Evolutionary conservation across 108 stramenopile genomes (phyloP).

Genomic region (Ochromonas danica): DNA sequence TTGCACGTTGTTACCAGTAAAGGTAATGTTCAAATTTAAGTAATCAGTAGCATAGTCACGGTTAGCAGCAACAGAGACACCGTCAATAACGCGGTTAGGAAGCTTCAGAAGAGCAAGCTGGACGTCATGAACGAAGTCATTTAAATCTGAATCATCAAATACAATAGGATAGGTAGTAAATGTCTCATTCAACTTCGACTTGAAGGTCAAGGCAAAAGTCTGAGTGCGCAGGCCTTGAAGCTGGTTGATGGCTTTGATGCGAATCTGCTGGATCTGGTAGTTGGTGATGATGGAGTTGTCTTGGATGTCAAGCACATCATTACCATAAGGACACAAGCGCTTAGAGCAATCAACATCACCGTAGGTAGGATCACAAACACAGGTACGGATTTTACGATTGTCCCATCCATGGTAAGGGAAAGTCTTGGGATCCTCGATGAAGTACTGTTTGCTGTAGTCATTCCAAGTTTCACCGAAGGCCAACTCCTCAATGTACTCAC

Average conservation of each 20-base stretch:
- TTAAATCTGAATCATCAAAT: constrained; percentile 12
- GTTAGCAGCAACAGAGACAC: not conserved
- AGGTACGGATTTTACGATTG: constrained; percentile 43
- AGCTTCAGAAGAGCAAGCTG: constrained; percentile 24
- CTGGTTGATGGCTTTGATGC: not conserved
- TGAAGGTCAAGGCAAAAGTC: constrained; percentile 34
- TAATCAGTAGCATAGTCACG: not conserved
- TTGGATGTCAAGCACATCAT: constrained; percentile 43
- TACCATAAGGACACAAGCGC: constrained; percentile 55
- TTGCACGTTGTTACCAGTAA: constrained; percentile 29
- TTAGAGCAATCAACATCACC: constrained; percentile 52
- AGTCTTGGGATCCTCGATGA: not conserved
- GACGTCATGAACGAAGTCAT: constrained; percentile 29
- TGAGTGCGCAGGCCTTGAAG: not conserved
- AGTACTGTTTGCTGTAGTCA: constrained; percentile 43
- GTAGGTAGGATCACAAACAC: constrained; percentile 68
- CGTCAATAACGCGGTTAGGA: constrained; percentile 30
- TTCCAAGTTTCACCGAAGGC: constrained; percentile 53
- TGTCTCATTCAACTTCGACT: constrained; percentile 24
- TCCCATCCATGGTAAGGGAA: constrained; percentile 45
- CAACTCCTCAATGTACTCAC: constrained; percentile 60
- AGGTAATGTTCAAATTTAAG: constrained; percentile 2
- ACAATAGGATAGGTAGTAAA: constrained; percentile 29
- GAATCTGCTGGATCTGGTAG: constrained; percentile 53
- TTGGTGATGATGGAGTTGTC: constrained; percentile 42